Percentiles rank a stretch among this genome's conserved stretches.
Evolutionary conservation across 208 protist species (phyloP).

Genomic region (Naegleria fowleri): DNA sequence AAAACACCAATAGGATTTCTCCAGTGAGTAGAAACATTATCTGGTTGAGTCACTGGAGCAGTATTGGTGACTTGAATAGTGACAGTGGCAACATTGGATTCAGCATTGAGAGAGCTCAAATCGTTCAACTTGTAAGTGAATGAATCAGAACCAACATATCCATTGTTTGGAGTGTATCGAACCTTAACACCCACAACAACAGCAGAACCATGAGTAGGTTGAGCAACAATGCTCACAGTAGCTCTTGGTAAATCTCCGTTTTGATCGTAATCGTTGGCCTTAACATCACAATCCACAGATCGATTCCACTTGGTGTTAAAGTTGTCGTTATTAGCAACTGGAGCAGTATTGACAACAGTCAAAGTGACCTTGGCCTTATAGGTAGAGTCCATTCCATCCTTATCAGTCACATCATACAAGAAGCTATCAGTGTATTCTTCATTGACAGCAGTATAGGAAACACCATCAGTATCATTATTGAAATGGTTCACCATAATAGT

Average conservation of each 20-base stretch:
- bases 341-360: neutral
- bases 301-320: no score
- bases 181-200: neutral
- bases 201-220: neutral
- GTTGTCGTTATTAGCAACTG: neutral
- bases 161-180: neutral
- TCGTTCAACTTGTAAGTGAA: neutral
- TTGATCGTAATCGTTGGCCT: neutral
- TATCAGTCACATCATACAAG: neutral
- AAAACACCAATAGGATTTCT: neutral
- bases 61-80: constrained; percentile 14
- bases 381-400: neutral
- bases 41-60: neutral
- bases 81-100: neutral
- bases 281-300: neutral
- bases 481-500: neutral
- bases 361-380: neutral
- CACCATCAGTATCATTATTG: neutral
- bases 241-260: neutral
- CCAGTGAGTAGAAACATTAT: neutral
- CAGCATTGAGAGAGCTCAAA: neutral
- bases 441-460: constrained; percentile 1
- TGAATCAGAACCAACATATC: neutral
- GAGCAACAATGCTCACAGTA: no score
- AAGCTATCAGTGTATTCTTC: neutral